phyloP scores from a whole-genome alignment of 371 early-diverging fungal species.

The Massospora cicadina region DNA sequence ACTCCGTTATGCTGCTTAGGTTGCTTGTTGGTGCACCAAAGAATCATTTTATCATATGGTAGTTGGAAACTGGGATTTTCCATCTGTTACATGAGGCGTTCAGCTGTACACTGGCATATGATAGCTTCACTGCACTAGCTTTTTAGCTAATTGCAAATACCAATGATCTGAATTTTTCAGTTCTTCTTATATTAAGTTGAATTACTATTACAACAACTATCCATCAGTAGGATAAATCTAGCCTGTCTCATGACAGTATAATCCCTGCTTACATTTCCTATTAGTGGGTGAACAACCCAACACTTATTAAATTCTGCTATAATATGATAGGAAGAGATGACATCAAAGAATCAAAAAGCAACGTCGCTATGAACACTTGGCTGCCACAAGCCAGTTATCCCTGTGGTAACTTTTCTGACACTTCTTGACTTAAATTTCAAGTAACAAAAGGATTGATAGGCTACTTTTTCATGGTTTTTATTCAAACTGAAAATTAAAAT shows the following conservation, averaged over 20 bases:
- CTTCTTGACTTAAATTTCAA: constrained; percentile 31
- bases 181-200: constrained; percentile 43
- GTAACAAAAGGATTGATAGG: constrained; percentile 43
- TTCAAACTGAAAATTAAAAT: constrained; percentile 33
- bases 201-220: constrained; percentile 27
- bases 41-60: too few relatives aligned
- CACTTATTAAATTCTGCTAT: constrained; percentile 44
- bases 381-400: constrained; percentile 54
- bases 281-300: constrained; percentile 46
- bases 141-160: constrained; percentile 27
- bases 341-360: constrained; percentile 54
- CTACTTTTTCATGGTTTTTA: constrained; percentile 20
- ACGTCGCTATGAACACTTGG: constrained; percentile 47
- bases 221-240: constrained; percentile 50
- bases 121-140: constrained; percentile 34
- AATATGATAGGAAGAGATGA: constrained; percentile 50
- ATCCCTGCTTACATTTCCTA: constrained; percentile 53
- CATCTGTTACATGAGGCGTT: too few relatives aligned
- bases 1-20: too few relatives aligned
- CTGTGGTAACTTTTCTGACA: constrained; percentile 55
- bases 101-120: constrained; percentile 36
- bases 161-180: constrained; percentile 32
- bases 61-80: too few relatives aligned
- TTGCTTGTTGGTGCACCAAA: too few relatives aligned
- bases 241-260: constrained; percentile 55